Conservation (phyloP, 257 asterid genomes). For the Salvia miltiorrhiza region DNA sequence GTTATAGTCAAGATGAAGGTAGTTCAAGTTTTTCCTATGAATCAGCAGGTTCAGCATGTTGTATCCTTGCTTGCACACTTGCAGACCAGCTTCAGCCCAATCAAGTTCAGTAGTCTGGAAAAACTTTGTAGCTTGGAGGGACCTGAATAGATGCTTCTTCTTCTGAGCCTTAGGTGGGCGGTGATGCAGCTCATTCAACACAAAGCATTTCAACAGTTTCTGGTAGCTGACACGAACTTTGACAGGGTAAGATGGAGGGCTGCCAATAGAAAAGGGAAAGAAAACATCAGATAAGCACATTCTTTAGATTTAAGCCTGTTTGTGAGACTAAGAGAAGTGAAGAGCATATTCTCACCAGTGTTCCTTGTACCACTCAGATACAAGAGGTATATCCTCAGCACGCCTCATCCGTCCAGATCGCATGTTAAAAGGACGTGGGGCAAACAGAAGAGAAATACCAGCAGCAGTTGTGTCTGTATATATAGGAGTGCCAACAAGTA, state of each 20-base stretch:
- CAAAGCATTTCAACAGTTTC: constrained; percentile 91
- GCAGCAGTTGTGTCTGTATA: constrained; percentile 98
- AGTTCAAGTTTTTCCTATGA: constrained; percentile 91
- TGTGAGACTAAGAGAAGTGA: not conserved
- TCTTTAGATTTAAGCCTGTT: not conserved
- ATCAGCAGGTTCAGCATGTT: constrained; percentile 93
- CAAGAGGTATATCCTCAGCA: constrained; percentile 98
- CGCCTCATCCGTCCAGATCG: constrained; percentile 98
- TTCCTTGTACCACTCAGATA: constrained; percentile 98
- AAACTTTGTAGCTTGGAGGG: constrained; percentile 94
- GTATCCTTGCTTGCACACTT: constrained; percentile 99
- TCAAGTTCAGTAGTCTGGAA: constrained; percentile 97
- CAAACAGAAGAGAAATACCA: constrained; percentile 91
- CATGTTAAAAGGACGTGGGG: constrained; percentile 97
- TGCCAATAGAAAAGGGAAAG: constrained; percentile 27
- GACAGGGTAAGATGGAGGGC: constrained; percentile 97
- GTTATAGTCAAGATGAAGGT: constrained; percentile 93
- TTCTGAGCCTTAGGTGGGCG: constrained; percentile 99
- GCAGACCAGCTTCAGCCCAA: constrained; percentile 99
- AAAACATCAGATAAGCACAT: constrained; percentile 3
- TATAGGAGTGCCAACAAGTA: constrained; percentile 59
- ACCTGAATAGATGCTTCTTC: constrained; percentile 88
- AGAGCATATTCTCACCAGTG: constrained; percentile 67
- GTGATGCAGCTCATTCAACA: constrained; percentile 95
- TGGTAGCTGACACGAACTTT: constrained; percentile 99